Conservation (phyloP, 495 filamentous ascomycete genomes). For the Pseudoneurospora amorphoporcata region DNA sequence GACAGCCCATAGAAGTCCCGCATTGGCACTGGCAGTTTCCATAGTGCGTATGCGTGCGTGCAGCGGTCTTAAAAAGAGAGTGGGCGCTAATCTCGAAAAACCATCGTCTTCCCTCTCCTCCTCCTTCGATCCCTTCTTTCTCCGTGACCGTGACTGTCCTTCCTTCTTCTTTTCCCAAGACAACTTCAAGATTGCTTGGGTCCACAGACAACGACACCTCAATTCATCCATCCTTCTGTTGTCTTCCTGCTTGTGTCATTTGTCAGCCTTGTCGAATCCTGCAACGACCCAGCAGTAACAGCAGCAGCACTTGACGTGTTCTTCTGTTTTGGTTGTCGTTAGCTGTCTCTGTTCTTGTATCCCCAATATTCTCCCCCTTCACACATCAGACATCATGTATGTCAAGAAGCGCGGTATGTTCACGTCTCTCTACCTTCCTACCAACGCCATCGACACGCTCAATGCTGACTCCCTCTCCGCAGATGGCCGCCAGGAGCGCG, state of each 20-base stretch:
- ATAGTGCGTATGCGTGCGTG: neutral
- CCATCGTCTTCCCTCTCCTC: neutral
- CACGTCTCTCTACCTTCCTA: neutral
- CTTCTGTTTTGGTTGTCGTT: neutral
- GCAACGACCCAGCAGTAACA: neutral
- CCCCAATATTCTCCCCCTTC: neutral
- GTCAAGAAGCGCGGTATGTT: slow-evolving; percentile 50
- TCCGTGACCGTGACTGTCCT: slow-evolving; percentile 1
- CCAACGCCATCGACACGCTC: neutral
- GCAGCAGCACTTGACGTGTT: neutral
- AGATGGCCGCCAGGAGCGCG: slow-evolving; percentile 99
- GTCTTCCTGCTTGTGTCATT: neutral
- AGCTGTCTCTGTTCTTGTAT: neutral
- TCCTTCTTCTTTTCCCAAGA: slow-evolving; percentile 1
- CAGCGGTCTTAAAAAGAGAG: neutral
- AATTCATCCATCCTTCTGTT: neutral
- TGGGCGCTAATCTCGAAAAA: neutral
- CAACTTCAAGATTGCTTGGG: neutral
- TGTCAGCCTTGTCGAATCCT: neutral
- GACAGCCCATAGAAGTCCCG: neutral
- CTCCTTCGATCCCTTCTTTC: neutral
- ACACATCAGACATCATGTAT: slow-evolving; percentile 36
- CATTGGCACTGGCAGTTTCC: neutral
- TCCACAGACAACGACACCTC: neutral
- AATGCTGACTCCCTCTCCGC: slow-evolving; percentile 13